phyloP scores from a whole-genome alignment of 2,329 filamentous ascomycete species.

The Fusarium sterilihyphosum region DNA sequence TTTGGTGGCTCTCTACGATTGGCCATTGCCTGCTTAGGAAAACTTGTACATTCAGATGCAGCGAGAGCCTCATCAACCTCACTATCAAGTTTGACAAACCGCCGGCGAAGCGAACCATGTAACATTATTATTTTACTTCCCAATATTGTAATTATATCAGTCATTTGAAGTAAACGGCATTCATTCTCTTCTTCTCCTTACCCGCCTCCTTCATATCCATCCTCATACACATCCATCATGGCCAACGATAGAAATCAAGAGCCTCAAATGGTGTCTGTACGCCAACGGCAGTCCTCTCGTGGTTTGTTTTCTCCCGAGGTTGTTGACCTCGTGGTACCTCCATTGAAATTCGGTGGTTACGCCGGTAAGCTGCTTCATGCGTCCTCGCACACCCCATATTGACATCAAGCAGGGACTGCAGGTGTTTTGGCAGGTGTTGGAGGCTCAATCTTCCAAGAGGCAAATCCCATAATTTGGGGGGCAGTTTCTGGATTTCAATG shows the following conservation, averaged over 20 bases:
- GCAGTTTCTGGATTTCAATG: conserved; percentile 80
- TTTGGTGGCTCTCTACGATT: conserved; percentile 17
- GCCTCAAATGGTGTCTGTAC: conserved; percentile 32
- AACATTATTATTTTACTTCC: conserved; percentile 25
- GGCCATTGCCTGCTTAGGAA: conserved; percentile 20
- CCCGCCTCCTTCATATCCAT: not conserved
- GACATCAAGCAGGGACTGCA: conserved; percentile 59
- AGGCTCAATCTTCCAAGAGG: conserved; percentile 75
- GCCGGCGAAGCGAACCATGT: conserved; percentile 26
- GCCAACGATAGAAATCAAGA: conserved; percentile 26
- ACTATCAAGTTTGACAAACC: conserved; percentile 10
- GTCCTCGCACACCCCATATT: conserved; percentile 17
- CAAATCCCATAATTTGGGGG: conserved; percentile 75
- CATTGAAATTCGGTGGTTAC: conserved; percentile 68
- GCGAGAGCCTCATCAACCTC: conserved; percentile 28
- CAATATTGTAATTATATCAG: conserved; percentile 17
- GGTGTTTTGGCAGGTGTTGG: conserved; percentile 74
- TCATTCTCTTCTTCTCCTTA: not conserved
- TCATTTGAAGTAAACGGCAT: not conserved
- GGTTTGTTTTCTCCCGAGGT: conserved; percentile 56
- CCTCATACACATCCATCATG: conserved; percentile 24
- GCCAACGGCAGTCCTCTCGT: conserved; percentile 42
- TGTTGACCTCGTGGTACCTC: conserved; percentile 57
- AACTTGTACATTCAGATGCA: conserved; percentile 14
- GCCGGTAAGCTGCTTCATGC: conserved; percentile 57